Percentiles rank a stretch among this genome's conserved stretches.
phyloP scores from a whole-genome alignment of 352 stramenopile species.

The Globisporangium lucens region DNA sequence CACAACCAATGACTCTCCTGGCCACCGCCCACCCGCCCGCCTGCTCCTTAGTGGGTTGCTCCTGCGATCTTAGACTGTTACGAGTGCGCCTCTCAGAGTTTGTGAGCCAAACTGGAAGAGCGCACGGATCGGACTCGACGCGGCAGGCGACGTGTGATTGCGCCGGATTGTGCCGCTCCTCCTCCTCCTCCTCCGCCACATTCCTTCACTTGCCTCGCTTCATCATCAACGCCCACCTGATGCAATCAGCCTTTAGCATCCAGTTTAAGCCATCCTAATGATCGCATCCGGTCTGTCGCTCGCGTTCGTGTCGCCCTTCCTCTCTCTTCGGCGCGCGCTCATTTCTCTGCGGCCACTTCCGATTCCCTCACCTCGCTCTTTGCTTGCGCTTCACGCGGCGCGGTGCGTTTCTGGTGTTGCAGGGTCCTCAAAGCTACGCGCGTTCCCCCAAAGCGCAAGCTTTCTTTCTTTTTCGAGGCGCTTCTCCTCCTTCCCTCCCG shows the following conservation, averaged over 20 bases:
- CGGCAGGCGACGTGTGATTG: neutral
- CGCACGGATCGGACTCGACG: neutral
- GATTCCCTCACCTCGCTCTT: neutral
- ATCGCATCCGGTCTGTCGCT: neutral
- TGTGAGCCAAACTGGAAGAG: neutral
- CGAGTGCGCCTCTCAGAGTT: neutral
- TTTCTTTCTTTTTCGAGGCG: neutral
- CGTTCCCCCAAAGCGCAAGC: neutral
- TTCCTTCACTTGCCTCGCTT: neutral
- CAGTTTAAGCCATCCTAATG: neutral
- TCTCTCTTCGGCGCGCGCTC: neutral
- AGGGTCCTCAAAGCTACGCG: neutral
- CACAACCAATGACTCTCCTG: neutral
- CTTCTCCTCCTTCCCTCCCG: neutral
- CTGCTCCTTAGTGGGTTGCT: neutral
- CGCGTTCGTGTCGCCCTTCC: neutral
- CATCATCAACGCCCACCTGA: neutral
- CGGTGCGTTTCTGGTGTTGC: slow-evolving; percentile 9
- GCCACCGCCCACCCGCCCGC: no score
- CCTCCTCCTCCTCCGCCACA: neutral
- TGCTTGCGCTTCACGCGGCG: neutral
- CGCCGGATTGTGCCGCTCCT: no score
- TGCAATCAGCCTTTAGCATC: neutral
- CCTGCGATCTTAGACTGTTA: neutral
- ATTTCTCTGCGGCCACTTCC: neutral